phyloP scores from a whole-genome alignment of 306 rosid species.

The Albizia julibrissin region DNA sequence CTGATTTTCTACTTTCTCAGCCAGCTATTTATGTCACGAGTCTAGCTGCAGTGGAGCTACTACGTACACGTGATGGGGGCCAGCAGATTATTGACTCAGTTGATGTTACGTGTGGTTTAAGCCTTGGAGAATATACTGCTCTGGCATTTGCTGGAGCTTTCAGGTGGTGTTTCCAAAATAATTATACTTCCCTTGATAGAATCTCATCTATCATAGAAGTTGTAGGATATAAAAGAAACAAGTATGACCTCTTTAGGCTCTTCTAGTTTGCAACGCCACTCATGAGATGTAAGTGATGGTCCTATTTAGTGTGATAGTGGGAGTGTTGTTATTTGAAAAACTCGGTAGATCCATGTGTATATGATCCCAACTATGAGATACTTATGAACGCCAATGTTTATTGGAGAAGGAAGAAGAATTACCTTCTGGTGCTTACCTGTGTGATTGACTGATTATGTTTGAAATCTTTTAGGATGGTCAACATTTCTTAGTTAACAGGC shows the following conservation, averaged over 20 bases:
- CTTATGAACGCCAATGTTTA: slow-evolving; percentile 2
- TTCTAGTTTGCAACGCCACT: slow-evolving; percentile 20
- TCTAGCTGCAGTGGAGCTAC: slow-evolving; percentile 96
- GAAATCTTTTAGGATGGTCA: slow-evolving; percentile 2
- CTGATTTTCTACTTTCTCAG: slow-evolving; percentile 53
- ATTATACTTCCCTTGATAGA: background rate
- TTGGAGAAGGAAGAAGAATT: slow-evolving; percentile 2
- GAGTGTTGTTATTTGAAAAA: background rate
- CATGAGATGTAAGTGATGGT: background rate
- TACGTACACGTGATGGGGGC: slow-evolving; percentile 85
- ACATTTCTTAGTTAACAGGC: slow-evolving; percentile 18
- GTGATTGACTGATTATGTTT: slow-evolving; percentile 25
- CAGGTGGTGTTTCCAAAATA: slow-evolving; percentile 53
- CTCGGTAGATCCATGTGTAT: background rate
- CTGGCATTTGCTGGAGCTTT: slow-evolving; percentile 93
- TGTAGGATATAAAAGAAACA: background rate
- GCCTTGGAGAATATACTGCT: slow-evolving; percentile 98
- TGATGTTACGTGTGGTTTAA: slow-evolving; percentile 95
- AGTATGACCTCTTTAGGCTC: background rate
- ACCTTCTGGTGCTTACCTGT: background rate
- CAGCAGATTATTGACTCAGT: slow-evolving; percentile 88
- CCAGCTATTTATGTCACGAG: slow-evolving; percentile 98
- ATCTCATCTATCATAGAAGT: slow-evolving; percentile 2
- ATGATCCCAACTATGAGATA: slow-evolving; percentile 9
- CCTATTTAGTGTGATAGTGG: slow-evolving; percentile 8